Conservation (phyloP, 2,329 filamentous ascomycete genomes). For the Clonostachys solani region DNA sequence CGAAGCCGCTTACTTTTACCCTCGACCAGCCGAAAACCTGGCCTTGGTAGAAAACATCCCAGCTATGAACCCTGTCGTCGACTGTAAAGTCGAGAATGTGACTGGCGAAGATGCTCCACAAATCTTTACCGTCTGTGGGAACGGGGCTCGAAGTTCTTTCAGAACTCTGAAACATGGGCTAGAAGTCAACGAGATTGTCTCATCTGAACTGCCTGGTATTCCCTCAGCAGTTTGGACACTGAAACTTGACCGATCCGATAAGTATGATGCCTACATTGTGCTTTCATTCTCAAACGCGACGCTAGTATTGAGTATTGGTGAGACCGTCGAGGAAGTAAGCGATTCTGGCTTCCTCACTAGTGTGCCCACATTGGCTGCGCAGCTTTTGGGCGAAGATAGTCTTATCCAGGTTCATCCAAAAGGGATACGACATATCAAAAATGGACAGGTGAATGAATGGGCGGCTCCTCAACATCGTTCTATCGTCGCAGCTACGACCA, state of each 20-base stretch:
- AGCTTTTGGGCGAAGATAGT: constrained; percentile 89
- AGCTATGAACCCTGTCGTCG: constrained; percentile 86
- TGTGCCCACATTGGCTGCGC: constrained; percentile 85
- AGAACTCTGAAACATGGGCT: constrained; percentile 89
- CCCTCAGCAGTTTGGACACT: constrained; percentile 94
- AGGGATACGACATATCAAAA: constrained; percentile 84
- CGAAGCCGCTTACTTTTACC: constrained; percentile 79
- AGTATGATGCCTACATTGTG: constrained; percentile 94
- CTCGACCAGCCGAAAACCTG: constrained; percentile 75
- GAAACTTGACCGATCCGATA: constrained; percentile 74
- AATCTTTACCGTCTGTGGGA: constrained; percentile 89
- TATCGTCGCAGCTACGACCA: constrained; percentile 91
- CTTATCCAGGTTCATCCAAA: constrained; percentile 95
- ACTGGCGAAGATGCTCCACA: constrained; percentile 92
- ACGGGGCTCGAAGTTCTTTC: constrained; percentile 84
- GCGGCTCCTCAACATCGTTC: constrained; percentile 87
- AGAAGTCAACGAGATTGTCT: constrained; percentile 92
- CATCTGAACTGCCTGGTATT: constrained; percentile 84
- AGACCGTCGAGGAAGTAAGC: constrained; percentile 92
- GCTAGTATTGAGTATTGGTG: constrained; percentile 88
- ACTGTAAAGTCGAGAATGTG: constrained; percentile 87
- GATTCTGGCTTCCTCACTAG: constrained; percentile 89
- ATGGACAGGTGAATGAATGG: constrained; percentile 86
- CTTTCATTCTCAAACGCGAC: constrained; percentile 88
- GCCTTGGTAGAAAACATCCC: constrained; percentile 80